Base-by-base conservation (phyloP, 2,329 filamentous ascomycete species). In the Colletotrichum truncatum region DNA sequence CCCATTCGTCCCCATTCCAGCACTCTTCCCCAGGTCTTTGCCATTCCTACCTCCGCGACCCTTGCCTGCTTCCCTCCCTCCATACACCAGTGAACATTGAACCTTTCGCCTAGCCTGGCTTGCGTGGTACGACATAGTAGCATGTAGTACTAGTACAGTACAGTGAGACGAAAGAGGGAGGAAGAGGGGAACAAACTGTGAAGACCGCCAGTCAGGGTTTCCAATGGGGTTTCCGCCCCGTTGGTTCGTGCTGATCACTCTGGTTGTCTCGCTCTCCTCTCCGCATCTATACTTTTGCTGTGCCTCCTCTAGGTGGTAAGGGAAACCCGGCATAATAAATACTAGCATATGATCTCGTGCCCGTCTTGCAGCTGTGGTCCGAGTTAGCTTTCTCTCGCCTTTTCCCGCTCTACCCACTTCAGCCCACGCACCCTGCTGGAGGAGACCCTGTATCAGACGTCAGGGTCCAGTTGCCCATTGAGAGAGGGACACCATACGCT, bases 21-120 rank as follows among this genome's bases (percentile, higher is more conserved):
- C 51, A 12, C 28, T 48, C 36, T 66, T 64, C 64, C 64, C 64
- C 60, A 66, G 64, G 64, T 64, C 53, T 66, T 51, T 52, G 61
- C 56, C 51, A 56, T 48, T 56, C 53, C 53, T 36, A 41, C 60
- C 10, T 49, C 38, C 36, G 52, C 51, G 52, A 66, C 52, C 64
- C 64, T 26, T 48, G 39, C 54, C 34, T 59, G 51, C 28, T 30
- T 23, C 23, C 28, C 36, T 36, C 59, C 51, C 39, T 60, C 49
- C 63, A 62, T 49, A 46, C 57, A 56, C 51, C 63, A 62, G n/a
- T 53, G 34, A 39, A 56, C 30, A 12, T 36, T 28, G 49, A 56
- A 21, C 36, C 55, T 25, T 28, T 23, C 14, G 39, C 51, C 26
- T 65, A 55, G 49, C 41, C 39, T n/a, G 41, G 41, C 34, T 14